Percentiles rank a stretch among this genome's conserved stretches.
These are phyloP conservation scores for Nigrospora sphaerica DNA, from an alignment of 2,329 filamentous ascomycete genomes.

Conservation along the genomic window DNA sequence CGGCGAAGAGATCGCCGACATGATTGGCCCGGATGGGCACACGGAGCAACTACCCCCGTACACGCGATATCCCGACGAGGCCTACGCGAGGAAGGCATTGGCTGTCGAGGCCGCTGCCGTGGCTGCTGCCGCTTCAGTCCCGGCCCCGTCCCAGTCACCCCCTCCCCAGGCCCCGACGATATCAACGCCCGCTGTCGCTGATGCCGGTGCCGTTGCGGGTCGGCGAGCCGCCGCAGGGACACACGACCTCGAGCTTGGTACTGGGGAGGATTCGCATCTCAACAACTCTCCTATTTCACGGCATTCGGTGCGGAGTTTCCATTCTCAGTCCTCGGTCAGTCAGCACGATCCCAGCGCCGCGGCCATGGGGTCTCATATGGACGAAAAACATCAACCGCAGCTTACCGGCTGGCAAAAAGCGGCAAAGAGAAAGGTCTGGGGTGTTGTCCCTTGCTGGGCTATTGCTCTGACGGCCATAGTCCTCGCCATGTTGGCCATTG, in stretches of 20 bases:
- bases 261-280: conserved; percentile 40
- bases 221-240: conserved; percentile 46
- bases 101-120: conserved; percentile 13
- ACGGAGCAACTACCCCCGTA: conserved; percentile 90
- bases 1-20: conserved; percentile 78
- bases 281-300: conserved; percentile 39
- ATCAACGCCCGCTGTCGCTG: conserved; percentile 15
- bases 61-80: conserved; percentile 77
- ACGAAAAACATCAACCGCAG: conserved; percentile 40
- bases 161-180: conserved; percentile 5
- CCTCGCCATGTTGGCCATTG: conserved; percentile 43
- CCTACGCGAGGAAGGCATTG: conserved; percentile 47
- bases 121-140: conserved; percentile 1
- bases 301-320: conserved; percentile 44
- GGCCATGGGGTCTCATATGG: conserved; percentile 33
- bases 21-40: conserved; percentile 83
- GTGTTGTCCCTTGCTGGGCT: conserved; percentile 56
- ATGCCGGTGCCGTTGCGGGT: conserved; percentile 49
- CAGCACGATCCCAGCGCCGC: conserved; percentile 48
- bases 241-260: conserved; percentile 55
- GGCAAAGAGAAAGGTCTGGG: conserved; percentile 49
- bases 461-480: conserved; percentile 41
- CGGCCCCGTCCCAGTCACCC: conserved; percentile 3
- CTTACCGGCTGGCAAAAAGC: conserved; percentile 44
- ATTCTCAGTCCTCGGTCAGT: conserved; percentile 35